Percentiles rank a stretch among this genome's conserved stretches.
Evolutionary conservation across 179 eudicot species (phyloP).

Genomic region (Patellifolia procumbens): DNA sequence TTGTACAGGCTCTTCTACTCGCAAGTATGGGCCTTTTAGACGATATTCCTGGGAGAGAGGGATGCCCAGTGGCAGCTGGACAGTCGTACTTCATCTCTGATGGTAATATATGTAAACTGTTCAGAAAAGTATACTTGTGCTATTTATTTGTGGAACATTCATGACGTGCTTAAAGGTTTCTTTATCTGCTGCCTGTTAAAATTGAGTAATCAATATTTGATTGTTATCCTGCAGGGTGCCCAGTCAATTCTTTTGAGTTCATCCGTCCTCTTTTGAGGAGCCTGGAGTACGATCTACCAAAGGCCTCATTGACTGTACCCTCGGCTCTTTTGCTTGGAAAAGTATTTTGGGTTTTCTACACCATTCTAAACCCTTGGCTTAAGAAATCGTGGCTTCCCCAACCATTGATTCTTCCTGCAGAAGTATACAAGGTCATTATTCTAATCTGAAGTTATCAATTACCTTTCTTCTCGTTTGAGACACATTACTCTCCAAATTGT

Average conservation of each 20-base stretch:
- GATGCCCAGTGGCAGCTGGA: slow-evolving; percentile 82
- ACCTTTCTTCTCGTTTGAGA: not conserved
- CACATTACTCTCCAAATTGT: not conserved
- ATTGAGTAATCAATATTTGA: not conserved
- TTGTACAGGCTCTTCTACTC: slow-evolving; percentile 67
- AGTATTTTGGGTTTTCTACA: slow-evolving; percentile 54
- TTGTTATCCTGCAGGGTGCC: slow-evolving; percentile 54
- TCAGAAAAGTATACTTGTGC: not conserved
- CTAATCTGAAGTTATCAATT: not conserved
- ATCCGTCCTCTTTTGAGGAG: slow-evolving; percentile 65
- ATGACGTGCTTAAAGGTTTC: not conserved
- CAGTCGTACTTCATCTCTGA: slow-evolving; percentile 92
- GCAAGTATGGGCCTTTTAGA: slow-evolving; percentile 98
- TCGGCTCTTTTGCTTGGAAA: slow-evolving; percentile 67
- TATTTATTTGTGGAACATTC: not conserved
- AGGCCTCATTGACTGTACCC: slow-evolving; percentile 51
- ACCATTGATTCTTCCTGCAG: slow-evolving; percentile 89
- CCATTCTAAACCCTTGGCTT: slow-evolving; percentile 77
- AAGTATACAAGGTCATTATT: slow-evolving; percentile 72
- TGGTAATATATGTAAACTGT: slow-evolving; percentile 45
- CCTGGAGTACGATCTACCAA: slow-evolving; percentile 76
- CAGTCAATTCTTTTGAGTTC: slow-evolving; percentile 80
- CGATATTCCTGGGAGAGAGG: slow-evolving; percentile 76
- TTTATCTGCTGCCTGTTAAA: not conserved
- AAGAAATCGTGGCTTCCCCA: slow-evolving; percentile 79